These are phyloP conservation scores for Parietaria judaica DNA, from an alignment of 306 rosid genomes.

Conservation along the genomic window DNA sequence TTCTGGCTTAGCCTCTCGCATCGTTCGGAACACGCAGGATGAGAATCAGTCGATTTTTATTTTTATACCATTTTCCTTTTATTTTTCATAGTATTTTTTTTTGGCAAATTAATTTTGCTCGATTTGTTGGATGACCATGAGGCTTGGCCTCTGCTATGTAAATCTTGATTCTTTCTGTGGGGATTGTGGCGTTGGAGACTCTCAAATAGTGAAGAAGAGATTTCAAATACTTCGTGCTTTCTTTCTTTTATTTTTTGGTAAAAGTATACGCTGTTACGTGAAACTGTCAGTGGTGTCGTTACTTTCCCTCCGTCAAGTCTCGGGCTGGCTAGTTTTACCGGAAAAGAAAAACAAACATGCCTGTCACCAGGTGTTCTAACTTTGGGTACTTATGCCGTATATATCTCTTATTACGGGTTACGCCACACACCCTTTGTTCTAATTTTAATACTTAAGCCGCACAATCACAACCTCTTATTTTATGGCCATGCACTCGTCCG, in stretches of 20 bases:
- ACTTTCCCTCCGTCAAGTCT: no score
- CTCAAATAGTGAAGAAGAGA: slow-evolving; percentile 14
- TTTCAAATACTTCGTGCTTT: not conserved
- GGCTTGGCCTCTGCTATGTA: slow-evolving; percentile 33
- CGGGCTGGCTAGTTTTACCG: no score
- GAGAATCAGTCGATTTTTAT: slow-evolving; percentile 4
- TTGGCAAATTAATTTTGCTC: slow-evolving; percentile 20
- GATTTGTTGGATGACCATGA: slow-evolving; percentile 30
- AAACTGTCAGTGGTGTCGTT: no score
- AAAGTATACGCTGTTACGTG: no score
- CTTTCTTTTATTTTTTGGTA: not conserved
- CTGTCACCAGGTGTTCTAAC: no score
- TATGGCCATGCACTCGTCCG: no score
- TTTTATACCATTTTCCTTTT: slow-evolving; percentile 22
- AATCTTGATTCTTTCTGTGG: slow-evolving; percentile 28
- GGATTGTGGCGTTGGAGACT: slow-evolving; percentile 32
- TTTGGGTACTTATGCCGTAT: no score
- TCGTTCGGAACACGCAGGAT: slow-evolving; percentile 23
- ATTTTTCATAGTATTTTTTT: slow-evolving; percentile 14
- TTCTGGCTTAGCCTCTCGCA: slow-evolving; percentile 31
- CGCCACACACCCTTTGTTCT: no score
- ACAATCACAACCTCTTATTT: no score
- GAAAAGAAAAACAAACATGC: no score
- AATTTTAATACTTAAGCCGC: no score
- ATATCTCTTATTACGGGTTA: no score